These are phyloP conservation scores for Ambrosiella cleistominuta DNA, from an alignment of 2,329 filamentous ascomycete species.

Conservation along the genomic window DNA sequence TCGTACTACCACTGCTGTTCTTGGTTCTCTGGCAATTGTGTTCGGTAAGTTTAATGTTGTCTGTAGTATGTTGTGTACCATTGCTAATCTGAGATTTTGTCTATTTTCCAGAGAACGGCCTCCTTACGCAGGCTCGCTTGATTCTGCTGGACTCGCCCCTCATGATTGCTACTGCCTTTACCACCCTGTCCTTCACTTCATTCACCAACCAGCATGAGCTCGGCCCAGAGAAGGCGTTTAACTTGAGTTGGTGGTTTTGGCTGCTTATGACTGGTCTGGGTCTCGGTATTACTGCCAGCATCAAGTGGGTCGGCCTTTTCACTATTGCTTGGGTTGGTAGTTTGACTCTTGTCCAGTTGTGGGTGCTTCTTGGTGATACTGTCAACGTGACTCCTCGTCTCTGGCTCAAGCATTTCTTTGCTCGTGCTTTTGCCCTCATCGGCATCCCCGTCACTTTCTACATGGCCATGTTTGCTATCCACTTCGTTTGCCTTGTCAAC, in stretches of 20 bases:
- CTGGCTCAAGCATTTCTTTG: constrained; percentile 88
- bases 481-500: constrained; percentile 84
- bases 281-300: constrained; percentile 77
- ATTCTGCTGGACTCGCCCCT: constrained; percentile 94
- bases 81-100: neutral
- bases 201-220: constrained; percentile 96
- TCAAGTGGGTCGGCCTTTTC: constrained; percentile 98
- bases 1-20: constrained; percentile 62
- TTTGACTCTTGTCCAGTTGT: constrained; percentile 81
- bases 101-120: constrained; percentile 58
- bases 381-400: constrained; percentile 69
- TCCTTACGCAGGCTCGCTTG: constrained; percentile 83
- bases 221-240: constrained; percentile 74
- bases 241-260: constrained; percentile 96
- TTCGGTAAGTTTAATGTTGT: constrained; percentile 47
- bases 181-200: constrained; percentile 72
- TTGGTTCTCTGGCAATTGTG: constrained; percentile 74
- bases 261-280: constrained; percentile 69
- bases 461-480: constrained; percentile 91
- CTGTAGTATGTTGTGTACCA: neutral
- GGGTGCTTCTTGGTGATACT: constrained; percentile 81
- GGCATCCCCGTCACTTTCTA: constrained; percentile 81
- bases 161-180: constrained; percentile 83
- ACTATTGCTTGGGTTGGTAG: constrained; percentile 95
- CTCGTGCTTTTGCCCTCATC: constrained; percentile 79